Conservation (phyloP, 805 yeast genomes). For the Saturnispora kantuleensis region DNA sequence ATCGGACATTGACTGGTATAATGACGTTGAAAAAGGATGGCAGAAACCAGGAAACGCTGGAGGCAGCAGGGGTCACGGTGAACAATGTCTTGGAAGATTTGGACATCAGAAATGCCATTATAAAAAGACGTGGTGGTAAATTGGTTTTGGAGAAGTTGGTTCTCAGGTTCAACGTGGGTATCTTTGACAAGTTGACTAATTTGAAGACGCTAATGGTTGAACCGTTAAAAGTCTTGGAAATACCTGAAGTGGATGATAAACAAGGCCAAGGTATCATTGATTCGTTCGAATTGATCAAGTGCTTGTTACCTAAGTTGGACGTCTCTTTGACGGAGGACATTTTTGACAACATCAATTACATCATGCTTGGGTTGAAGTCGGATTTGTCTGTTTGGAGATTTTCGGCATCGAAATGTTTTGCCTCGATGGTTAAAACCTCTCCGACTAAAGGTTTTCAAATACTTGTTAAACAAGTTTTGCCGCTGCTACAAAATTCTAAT, state of each 20-base stretch:
- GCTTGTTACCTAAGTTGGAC: slow-evolving; percentile 56
- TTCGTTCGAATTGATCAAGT: slow-evolving; percentile 71
- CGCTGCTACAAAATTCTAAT: slow-evolving; percentile 71
- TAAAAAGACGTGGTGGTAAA: slow-evolving; percentile 80
- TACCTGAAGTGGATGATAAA: slow-evolving; percentile 27
- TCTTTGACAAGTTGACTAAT: slow-evolving; percentile 59
- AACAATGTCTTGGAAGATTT: slow-evolving; percentile 32
- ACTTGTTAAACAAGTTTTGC: slow-evolving; percentile 68
- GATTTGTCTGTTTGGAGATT: slow-evolving; percentile 77
- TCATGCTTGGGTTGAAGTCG: slow-evolving; percentile 50
- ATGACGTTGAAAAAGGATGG: slow-evolving; percentile 76
- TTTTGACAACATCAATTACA: slow-evolving; percentile 41
- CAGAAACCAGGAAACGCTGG: slow-evolving; percentile 50
- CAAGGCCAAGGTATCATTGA: slow-evolving; percentile 79
- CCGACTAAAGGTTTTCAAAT: slow-evolving; percentile 69
- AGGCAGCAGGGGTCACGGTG: slow-evolving; percentile 32
- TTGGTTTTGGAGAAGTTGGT: slow-evolving; percentile 56
- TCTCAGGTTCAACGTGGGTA: slow-evolving; percentile 36
- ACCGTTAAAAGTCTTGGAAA: slow-evolving; percentile 35
- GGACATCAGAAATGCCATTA: slow-evolving; percentile 61
- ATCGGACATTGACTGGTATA: slow-evolving; percentile 45
- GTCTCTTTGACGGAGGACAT: slow-evolving; percentile 38
- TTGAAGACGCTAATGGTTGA: slow-evolving; percentile 55
- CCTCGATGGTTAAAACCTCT: slow-evolving; percentile 60
- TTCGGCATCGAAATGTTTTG: slow-evolving; percentile 82